Evolutionary conservation across 2,329 filamentous ascomycete species (phyloP).

Genomic region (Neofusicoccum kwambonambiense): DNA sequence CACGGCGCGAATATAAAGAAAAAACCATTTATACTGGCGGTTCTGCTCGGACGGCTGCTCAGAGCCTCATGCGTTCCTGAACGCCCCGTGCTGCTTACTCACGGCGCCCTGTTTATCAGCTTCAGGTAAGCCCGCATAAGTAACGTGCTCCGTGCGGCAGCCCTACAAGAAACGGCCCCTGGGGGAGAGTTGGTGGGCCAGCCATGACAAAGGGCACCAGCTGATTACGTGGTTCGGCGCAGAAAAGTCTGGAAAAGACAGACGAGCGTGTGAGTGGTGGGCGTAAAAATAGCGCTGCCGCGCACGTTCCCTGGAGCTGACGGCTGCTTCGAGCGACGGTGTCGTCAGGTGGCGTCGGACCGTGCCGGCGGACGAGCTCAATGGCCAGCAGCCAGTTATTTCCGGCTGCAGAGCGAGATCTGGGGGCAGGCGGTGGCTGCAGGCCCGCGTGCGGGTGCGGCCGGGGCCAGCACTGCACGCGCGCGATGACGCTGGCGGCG

Average conservation of each 20-base stretch:
- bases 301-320: neutral
- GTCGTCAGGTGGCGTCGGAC: conserved; percentile 14
- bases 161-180: conserved; percentile 48
- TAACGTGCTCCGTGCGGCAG: conserved; percentile 49
- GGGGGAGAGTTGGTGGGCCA: neutral
- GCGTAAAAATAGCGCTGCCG: conserved; percentile 6
- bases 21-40: neutral
- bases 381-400: neutral
- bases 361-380: neutral
- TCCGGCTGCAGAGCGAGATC: neutral
- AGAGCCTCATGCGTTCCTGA: conserved; percentile 12
- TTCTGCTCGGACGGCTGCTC: neutral
- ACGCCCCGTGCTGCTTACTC: neutral
- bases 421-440: no score
- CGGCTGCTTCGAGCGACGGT: neutral
- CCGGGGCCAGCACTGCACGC: no score
- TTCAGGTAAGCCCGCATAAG: conserved; percentile 33
- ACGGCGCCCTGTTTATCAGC: conserved; percentile 14
- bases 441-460: no score
- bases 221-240: conserved; percentile 61
- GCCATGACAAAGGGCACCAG: neutral
- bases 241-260: conserved; percentile 70
- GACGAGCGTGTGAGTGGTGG: conserved; percentile 65
- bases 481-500: no score
- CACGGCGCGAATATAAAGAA: neutral